phyloP scores from a whole-genome alignment of 345 rosid genomes.

The Camelina sativa region DNA sequence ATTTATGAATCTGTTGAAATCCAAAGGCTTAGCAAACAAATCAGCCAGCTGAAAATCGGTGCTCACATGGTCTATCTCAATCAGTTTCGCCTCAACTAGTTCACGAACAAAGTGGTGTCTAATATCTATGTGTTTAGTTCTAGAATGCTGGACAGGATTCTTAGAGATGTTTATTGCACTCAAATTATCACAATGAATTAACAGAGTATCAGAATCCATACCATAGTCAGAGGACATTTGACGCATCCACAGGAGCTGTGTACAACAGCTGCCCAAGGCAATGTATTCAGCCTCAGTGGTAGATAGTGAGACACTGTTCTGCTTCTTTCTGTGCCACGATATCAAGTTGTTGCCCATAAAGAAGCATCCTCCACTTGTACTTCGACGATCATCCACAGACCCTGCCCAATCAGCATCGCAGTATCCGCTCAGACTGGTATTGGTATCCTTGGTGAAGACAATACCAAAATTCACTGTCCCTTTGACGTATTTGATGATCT shows the following conservation, averaged over 20 bases:
- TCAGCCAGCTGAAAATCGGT: background rate
- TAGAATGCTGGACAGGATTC: background rate
- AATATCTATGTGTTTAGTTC: background rate
- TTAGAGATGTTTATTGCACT: background rate
- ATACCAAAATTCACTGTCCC: too few species aligned
- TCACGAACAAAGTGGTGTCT: background rate
- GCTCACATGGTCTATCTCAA: background rate
- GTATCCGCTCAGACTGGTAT: background rate
- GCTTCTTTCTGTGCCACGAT: background rate
- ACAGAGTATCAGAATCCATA: too few species aligned
- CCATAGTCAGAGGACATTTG: background rate
- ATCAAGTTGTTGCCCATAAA: background rate
- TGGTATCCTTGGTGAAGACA: too few species aligned
- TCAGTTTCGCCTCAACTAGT: slow-evolving; percentile 30
- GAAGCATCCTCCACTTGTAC: background rate
- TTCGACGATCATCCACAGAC: background rate
- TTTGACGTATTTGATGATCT: too few species aligned
- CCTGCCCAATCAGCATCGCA: background rate
- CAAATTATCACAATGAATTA: background rate
- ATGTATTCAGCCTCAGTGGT: background rate
- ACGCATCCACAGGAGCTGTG: background rate
- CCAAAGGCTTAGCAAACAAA: too few species aligned
- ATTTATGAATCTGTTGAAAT: too few species aligned
- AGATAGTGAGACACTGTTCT: background rate
- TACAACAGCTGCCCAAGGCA: background rate